Evolutionary conservation across 805 yeast genomes (phyloP).

Genomic region (Candida taoyuanica): DNA sequence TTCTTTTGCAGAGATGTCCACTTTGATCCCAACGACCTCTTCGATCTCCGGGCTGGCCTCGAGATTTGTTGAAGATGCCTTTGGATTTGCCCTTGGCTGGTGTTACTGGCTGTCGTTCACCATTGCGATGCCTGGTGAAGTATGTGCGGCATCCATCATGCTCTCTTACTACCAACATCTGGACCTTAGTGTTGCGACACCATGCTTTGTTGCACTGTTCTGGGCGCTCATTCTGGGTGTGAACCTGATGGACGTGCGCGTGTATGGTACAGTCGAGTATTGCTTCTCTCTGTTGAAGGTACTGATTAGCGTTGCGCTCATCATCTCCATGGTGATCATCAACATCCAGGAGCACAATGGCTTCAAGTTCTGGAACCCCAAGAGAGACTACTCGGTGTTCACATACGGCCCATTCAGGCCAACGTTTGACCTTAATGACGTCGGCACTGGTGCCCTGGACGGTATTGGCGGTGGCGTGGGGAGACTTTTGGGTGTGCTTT

Average conservation of each 20-base stretch:
- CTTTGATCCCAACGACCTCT: conserved; percentile 72
- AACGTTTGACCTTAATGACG: conserved; percentile 59
- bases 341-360: conserved; percentile 53
- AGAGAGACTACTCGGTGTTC: conserved; percentile 41
- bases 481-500: conserved; percentile 52
- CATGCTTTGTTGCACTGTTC: conserved; percentile 62
- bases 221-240: conserved; percentile 41
- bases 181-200: conserved; percentile 44
- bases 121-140: conserved; percentile 71
- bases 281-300: conserved; percentile 56
- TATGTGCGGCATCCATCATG: conserved; percentile 77
- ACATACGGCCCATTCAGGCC: conserved; percentile 75
- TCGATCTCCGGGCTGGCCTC: conserved; percentile 75
- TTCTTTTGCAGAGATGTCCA: conserved; percentile 78
- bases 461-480: conserved; percentile 65
- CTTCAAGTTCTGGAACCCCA: conserved; percentile 61
- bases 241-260: conserved; percentile 64
- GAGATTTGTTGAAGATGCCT: conserved; percentile 71
- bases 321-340: conserved; percentile 59
- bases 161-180: conserved; percentile 59
- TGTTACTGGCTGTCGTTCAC: conserved; percentile 70
- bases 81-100: conserved; percentile 72
- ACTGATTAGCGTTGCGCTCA: conserved; percentile 45
- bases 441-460: conserved; percentile 44
- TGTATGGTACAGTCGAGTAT: conserved; percentile 73